Evolutionary conservation across 2,329 filamentous ascomycete genomes (phyloP), one percentile per base, ranked within the genome.

Genomic region (Colletotrichum godetiae): DNA sequence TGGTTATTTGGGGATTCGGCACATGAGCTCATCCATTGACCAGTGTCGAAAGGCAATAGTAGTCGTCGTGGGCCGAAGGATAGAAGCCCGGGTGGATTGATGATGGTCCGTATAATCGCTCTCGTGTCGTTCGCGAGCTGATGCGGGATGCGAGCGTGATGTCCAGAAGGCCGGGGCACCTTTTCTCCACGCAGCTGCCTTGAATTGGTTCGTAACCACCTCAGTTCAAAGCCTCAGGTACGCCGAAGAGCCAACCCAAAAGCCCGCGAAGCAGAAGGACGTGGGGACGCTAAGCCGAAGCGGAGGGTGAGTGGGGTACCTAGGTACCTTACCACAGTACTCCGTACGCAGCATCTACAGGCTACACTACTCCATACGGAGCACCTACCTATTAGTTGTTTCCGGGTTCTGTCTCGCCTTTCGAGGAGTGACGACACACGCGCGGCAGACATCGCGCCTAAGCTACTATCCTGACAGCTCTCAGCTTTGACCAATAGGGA

Each of bases 121-220:
- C 37, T 64, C 59, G 55, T 60, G 59, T 42, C 57, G 52, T 56
- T 68, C 49, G 61, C 59, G 35, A 58, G 22, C 58, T 61, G 42
- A 35, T 13, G 35, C 58, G 61, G 67, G 42, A 58, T 42, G 67
- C 56, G 71, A 55, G 49, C 60, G 67, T 71, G 67, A 65, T 52
- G 67, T 73, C 49, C 27, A 46, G 33, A 72, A 65, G 60, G 29
- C 24, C 70, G n/a, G 33, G 59, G 66, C 24, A 64, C 66, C 70
- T 69, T 69, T 69, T 72, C 71, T 71, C 60, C 71, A 71, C 59
- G 67, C 71, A 73, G 71, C 35, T 73, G 71, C 71, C 67, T 73
- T 73, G 71, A 73, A 70, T 71, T 66, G 46, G 67, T 64, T 68
- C 53, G 49, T 73, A 71, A 49, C 46, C 57, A 69, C 66, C 59